Percentiles rank a stretch among this genome's conserved stretches.
phyloP scores from a whole-genome alignment of 129 eudicot species.

The Mikania micrantha region DNA sequence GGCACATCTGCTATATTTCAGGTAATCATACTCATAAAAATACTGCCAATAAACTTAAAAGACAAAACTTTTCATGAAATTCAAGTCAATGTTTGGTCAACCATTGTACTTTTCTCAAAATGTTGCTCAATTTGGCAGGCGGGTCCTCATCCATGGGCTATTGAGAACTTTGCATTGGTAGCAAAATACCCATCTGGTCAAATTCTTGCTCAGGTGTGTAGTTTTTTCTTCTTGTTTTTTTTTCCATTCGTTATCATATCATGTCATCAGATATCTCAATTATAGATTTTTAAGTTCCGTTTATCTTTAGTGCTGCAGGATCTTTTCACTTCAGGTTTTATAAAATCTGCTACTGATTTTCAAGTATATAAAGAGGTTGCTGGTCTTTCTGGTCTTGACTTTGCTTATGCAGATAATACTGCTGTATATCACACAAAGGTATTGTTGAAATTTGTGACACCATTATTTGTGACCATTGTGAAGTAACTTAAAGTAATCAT shows the following conservation, averaged over 20 bases:
- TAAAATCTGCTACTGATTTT: conserved; percentile 96
- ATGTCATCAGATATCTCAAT: conserved; percentile 8
- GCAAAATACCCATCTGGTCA: conserved; percentile 94
- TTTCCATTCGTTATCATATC: background rate
- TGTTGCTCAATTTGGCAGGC: conserved; percentile 42
- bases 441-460: background rate
- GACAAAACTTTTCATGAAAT: background rate
- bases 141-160: conserved; percentile 95
- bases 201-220: conserved; percentile 70
- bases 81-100: background rate
- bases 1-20: conserved; percentile 87
- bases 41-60: background rate
- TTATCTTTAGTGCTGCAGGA: conserved; percentile 64
- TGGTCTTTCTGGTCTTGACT: conserved; percentile 97
- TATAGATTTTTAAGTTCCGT: conserved; percentile 21
- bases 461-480: background rate
- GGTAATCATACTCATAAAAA: conserved; percentile 28
- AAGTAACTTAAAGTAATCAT: background rate
- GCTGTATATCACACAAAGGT: conserved; percentile 99
- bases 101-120: background rate
- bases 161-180: conserved; percentile 78
- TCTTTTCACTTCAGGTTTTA: conserved; percentile 77
- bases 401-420: conserved; percentile 79
- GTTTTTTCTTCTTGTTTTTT: conserved; percentile 4
- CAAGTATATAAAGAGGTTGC: conserved; percentile 90